Percentiles rank a stretch among this genome's conserved stretches.
Evolutionary conservation across 257 asterid species (phyloP).

Genomic region (Pogostemon cablin): DNA sequence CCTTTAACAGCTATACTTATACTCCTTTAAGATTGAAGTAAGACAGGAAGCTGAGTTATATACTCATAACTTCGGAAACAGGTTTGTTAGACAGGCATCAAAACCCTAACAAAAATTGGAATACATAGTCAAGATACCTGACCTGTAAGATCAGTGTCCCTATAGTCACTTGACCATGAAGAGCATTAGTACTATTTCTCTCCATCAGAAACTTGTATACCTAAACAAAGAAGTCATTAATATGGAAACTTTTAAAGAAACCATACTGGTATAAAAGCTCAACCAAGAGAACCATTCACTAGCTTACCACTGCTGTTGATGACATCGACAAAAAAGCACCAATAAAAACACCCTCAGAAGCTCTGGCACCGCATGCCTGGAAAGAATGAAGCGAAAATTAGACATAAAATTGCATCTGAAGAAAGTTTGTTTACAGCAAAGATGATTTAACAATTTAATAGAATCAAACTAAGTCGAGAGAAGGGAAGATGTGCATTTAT

Average conservation of each 20-base stretch:
- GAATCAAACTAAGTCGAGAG: conserved; percentile 16
- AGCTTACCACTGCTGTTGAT: conserved; percentile 96
- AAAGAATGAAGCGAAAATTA: conserved; percentile 33
- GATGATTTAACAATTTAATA: neutral
- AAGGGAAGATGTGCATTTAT: conserved; percentile 9
- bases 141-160: conserved; percentile 98
- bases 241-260: neutral
- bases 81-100: conserved; percentile 21
- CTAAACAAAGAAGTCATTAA: conserved; percentile 27
- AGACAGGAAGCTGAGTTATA: conserved; percentile 7
- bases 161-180: conserved; percentile 96
- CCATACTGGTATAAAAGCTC: conserved; percentile 22
- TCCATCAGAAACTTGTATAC: conserved; percentile 82
- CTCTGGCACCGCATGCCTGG: conserved; percentile 94
- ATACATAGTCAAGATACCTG: conserved; percentile 63
- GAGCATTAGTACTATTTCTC: conserved; percentile 77
- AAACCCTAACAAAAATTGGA: conserved; percentile 22
- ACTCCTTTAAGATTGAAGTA: neutral
- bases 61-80: conserved; percentile 1
- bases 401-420: conserved; percentile 29
- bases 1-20: conserved; percentile 27
- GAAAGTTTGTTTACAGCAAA: neutral
- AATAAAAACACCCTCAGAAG: conserved; percentile 95
- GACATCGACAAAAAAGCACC: conserved; percentile 99
- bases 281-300: conserved; percentile 23